phyloP scores from a whole-genome alignment of 1,284 basidiomycete genomes.

The Ceratobasidium sp. region DNA sequence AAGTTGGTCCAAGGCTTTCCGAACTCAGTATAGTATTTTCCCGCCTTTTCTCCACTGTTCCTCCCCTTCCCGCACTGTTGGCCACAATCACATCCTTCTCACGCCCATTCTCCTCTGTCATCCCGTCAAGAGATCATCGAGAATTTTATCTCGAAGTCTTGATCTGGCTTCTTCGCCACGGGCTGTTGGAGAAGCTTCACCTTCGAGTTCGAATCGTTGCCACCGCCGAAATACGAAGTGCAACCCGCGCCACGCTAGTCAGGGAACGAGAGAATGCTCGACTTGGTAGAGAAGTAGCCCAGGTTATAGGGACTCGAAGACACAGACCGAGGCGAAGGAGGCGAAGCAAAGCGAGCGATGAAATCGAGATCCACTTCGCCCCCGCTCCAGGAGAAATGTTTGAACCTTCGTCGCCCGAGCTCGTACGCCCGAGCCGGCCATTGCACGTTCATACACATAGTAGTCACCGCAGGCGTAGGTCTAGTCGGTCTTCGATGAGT shows the following conservation, averaged over 20 bases:
- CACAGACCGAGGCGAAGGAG: constrained; percentile 46
- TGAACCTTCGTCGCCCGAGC: constrained; percentile 18
- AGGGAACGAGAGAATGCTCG: constrained; percentile 28
- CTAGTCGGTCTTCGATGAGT: constrained; percentile 23
- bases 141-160: constrained; percentile 81
- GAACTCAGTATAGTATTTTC: constrained; percentile 69
- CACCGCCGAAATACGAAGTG: constrained; percentile 74
- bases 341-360: constrained; percentile 52
- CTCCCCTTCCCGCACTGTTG: constrained; percentile 75
- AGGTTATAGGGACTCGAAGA: constrained; percentile 4
- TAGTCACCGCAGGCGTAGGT: background rate
- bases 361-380: constrained; percentile 38
- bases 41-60: constrained; percentile 69
- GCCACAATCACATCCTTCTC: constrained; percentile 72
- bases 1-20: constrained; percentile 54
- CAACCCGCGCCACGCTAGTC: constrained; percentile 48
- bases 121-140: constrained; percentile 69
- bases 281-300: constrained; percentile 26
- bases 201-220: constrained; percentile 85
- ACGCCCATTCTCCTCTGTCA: constrained; percentile 75
- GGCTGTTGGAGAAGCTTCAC: constrained; percentile 85
- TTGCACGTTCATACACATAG: constrained; percentile 11
- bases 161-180: constrained; percentile 90
- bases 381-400: constrained; percentile 19
- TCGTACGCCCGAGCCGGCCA: background rate